phyloP scores from a whole-genome alignment of 2,329 filamentous ascomycete species.

The Aureobasidium sp. region DNA sequence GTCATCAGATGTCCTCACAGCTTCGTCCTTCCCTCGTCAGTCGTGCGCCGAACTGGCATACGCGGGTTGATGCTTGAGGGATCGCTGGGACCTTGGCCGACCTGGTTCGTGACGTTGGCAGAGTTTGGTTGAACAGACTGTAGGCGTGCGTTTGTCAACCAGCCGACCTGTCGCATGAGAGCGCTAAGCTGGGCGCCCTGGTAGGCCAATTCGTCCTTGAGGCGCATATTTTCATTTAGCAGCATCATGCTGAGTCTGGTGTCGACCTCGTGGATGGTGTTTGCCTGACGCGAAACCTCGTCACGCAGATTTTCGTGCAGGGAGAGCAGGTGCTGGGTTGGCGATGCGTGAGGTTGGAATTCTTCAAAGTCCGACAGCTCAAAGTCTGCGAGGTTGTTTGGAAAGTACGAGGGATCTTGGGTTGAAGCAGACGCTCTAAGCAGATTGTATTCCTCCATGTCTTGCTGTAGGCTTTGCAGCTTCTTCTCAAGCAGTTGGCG shows the following conservation, averaged over 20 bases:
- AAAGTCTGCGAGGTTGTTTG: not conserved
- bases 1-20: constrained; percentile 18
- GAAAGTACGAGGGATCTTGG: not conserved
- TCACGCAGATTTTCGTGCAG: constrained; percentile 53
- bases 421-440: not conserved
- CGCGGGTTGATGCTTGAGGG: constrained; percentile 15
- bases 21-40: constrained; percentile 30
- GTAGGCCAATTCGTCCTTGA: constrained; percentile 54
- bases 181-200: constrained; percentile 51
- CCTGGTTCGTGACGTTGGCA: constrained; percentile 9
- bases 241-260: constrained; percentile 53
- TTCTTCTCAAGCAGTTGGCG: constrained; percentile 36
- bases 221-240: constrained; percentile 53
- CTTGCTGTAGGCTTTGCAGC: constrained; percentile 36
- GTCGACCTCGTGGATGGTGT: constrained; percentile 50
- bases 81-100: constrained; percentile 11
- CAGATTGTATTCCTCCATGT: constrained; percentile 24
- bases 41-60: constrained; percentile 19
- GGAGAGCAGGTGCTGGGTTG: constrained; percentile 50
- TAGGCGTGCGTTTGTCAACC: constrained; percentile 50
- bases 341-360: constrained; percentile 32
- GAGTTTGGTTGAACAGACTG: constrained; percentile 29
- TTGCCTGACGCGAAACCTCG: constrained; percentile 47
- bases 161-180: constrained; percentile 53
- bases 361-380: not conserved